phyloP scores from a whole-genome alignment of 75 land plant genomes.

The Cunninghamia lanceolata region DNA sequence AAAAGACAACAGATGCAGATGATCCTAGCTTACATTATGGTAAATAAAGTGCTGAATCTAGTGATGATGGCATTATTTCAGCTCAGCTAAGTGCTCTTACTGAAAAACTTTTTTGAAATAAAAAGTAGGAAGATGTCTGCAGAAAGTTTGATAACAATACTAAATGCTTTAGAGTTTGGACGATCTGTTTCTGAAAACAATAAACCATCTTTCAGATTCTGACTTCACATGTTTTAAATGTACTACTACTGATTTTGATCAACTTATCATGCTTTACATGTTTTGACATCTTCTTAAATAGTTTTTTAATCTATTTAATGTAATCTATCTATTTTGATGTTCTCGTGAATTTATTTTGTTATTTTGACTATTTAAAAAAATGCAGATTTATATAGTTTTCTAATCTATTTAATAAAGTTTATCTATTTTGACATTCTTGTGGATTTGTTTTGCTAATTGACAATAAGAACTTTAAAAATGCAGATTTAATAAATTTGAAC shows the following conservation, averaged over 20 bases:
- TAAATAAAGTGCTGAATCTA: neutral
- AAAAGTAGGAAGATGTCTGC: neutral
- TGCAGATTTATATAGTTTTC: neutral
- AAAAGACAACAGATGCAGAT: too few relatives aligned
- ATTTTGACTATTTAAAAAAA: too few relatives aligned
- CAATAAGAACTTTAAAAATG: neutral
- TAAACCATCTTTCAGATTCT: too few relatives aligned
- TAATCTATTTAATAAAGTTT: neutral
- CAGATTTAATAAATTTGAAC: neutral
- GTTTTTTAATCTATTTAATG: neutral
- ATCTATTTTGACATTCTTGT: neutral
- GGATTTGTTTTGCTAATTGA: too few relatives aligned
- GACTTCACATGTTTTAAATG: neutral
- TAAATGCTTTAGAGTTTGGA: neutral
- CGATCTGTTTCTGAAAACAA: neutral
- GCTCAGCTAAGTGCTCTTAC: neutral
- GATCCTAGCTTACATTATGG: neutral
- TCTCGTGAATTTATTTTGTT: neutral
- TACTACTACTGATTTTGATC: neutral
- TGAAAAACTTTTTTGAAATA: too few relatives aligned
- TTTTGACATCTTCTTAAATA: neutral
- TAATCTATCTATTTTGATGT: neutral
- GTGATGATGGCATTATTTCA: too few relatives aligned
- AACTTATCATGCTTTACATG: neutral
- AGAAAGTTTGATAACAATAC: too few relatives aligned